Evolutionary conservation across 1,139 yeast species (phyloP).

Genomic region (Geotrichum macrosporum): DNA sequence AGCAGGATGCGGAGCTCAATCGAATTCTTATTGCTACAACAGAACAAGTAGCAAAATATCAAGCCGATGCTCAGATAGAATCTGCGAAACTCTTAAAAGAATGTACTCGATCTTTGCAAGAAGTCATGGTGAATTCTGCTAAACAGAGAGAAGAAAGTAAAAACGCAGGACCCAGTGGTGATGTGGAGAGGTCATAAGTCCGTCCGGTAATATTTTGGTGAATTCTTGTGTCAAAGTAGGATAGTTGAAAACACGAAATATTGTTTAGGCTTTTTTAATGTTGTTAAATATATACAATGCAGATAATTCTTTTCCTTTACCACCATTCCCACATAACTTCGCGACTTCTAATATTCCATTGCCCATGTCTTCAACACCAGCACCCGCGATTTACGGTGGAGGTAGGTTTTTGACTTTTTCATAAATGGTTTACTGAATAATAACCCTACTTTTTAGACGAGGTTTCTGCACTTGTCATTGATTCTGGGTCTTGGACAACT

Average conservation of each 20-base stretch:
- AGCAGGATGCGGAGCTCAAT: conserved; percentile 17
- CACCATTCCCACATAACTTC: neutral
- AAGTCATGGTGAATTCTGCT: neutral
- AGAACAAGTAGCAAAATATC: conserved; percentile 11
- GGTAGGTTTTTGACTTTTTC: conserved; percentile 33
- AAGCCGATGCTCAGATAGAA: conserved; percentile 14
- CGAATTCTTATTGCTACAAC: conserved; percentile 9
- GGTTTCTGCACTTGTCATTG: conserved; percentile 84
- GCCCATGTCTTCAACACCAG: conserved; percentile 26
- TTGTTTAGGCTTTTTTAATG: too few species aligned
- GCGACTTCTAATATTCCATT: neutral
- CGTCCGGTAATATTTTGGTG: too few species aligned
- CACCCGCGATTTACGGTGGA: conserved; percentile 56
- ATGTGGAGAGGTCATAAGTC: too few species aligned
- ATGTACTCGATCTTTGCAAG: conserved; percentile 4
- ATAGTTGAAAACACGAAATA: too few species aligned
- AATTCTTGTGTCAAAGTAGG: too few species aligned
- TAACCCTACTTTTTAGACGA: conserved; percentile 49
- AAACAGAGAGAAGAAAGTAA: neutral
- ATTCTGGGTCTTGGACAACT: conserved; percentile 82
- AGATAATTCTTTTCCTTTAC: neutral
- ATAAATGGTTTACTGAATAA: neutral
- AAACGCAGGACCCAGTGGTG: neutral
- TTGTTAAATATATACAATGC: too few species aligned
- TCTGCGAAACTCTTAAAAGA: conserved; percentile 7